Percentiles rank a stretch among this genome's conserved stretches.
phyloP scores from a whole-genome alignment of 306 rosid genomes.

The Aeschynomene evenia region DNA sequence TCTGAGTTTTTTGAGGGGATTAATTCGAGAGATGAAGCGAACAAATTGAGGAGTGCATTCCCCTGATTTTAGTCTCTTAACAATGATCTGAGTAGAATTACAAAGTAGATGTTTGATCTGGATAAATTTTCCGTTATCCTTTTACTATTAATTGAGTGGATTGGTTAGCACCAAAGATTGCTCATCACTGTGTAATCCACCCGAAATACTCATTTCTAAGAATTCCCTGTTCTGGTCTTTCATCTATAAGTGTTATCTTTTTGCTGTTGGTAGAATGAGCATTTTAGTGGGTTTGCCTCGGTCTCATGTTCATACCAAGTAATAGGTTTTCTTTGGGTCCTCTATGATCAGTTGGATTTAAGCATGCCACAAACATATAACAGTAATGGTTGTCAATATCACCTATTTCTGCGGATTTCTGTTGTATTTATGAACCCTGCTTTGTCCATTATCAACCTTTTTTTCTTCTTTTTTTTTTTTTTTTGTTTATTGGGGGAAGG shows the following conservation, averaged over 20 bases:
- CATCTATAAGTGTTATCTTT: neutral
- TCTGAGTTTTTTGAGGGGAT: neutral
- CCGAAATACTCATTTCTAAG: neutral
- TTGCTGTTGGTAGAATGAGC: no score
- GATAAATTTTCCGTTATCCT: neutral
- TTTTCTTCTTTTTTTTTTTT: no score
- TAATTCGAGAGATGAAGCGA: neutral
- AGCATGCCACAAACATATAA: neutral
- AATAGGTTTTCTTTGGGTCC: slow-evolving; percentile 2
- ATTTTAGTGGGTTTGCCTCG: no score
- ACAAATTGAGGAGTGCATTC: neutral
- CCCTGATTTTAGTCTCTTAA: neutral
- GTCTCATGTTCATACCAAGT: neutral
- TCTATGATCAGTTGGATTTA: neutral
- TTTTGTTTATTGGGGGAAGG: neutral
- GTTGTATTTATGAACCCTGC: neutral
- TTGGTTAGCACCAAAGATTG: neutral
- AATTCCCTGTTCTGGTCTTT: neutral
- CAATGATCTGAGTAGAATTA: neutral
- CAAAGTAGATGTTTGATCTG: neutral
- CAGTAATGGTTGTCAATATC: neutral
- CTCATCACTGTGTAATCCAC: neutral
- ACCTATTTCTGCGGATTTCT: neutral
- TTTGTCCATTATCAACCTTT: neutral
- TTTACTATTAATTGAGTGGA: neutral